phyloP scores from a whole-genome alignment of 2,329 filamentous ascomycete species.

The Kalaharituber pfeilii region DNA sequence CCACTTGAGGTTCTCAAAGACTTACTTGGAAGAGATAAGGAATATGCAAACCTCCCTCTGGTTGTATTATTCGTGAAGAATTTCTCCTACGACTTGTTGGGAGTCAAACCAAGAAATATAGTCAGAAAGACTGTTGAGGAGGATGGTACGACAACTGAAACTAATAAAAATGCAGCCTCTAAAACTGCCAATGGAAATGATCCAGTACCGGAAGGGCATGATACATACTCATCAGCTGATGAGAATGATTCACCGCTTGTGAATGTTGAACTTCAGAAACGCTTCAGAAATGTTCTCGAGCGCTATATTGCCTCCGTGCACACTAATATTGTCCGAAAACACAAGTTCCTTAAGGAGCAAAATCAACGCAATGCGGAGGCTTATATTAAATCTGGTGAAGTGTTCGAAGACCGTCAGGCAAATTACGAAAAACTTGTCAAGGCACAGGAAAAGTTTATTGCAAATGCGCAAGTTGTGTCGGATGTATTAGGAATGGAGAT shows the following conservation, averaged over 20 bases:
- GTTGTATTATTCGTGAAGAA: conserved; percentile 92
- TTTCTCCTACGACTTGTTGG: conserved; percentile 89
- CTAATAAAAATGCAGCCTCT: conserved; percentile 1
- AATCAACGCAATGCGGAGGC: conserved; percentile 91
- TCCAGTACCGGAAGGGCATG: conserved; percentile 36
- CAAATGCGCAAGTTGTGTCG: conserved; percentile 79
- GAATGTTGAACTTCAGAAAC: conserved; percentile 58
- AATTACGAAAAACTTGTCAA: conserved; percentile 93
- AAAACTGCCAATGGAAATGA: conserved; percentile 23
- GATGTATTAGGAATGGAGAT: conserved; percentile 80
- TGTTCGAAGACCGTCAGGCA: conserved; percentile 90
- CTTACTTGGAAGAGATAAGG: conserved; percentile 77
- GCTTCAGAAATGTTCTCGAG: conserved; percentile 68
- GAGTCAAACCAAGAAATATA: conserved; percentile 56
- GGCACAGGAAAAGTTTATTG: conserved; percentile 70
- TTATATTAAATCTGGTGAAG: conserved; percentile 94
- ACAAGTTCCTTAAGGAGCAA: conserved; percentile 72
- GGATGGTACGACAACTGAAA: conserved; percentile 45
- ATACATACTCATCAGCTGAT: conserved; percentile 34
- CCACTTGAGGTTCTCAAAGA: conserved; percentile 97
- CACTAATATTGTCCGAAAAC: conserved; percentile 69
- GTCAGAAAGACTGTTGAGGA: conserved; percentile 71
- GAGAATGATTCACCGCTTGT: conserved; percentile 56
- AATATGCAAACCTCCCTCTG: conserved; percentile 77
- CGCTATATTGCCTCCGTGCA: conserved; percentile 92